Percentiles rank a stretch among this genome's conserved stretches.
Conservation (phyloP, 163 green algal species). For the Chlamydomonas reinhardtii region DNA sequence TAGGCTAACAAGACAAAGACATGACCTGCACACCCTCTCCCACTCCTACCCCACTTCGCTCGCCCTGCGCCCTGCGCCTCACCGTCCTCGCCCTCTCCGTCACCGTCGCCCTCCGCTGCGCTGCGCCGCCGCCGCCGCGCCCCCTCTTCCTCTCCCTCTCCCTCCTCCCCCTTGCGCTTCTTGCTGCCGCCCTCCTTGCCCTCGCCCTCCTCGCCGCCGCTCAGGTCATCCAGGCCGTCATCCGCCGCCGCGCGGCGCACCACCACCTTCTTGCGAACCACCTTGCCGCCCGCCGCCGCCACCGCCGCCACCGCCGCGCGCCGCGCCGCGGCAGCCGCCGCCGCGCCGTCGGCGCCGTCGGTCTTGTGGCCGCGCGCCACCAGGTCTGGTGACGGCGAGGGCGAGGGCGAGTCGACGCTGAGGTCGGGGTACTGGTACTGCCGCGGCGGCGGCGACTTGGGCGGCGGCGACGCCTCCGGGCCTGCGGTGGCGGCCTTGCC, state of each 20-base stretch:
- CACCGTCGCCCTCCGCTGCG: too few relatives aligned
- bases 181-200: not conserved
- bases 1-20: too few relatives aligned
- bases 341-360: not conserved
- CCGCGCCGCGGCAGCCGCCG: not conserved
- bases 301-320: too few relatives aligned
- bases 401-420: not conserved
- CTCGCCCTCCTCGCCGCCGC: not conserved
- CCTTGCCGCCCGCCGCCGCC: constrained; percentile 1
- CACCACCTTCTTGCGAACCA: constrained; percentile 19
- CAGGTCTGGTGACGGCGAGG: not conserved
- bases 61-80: too few relatives aligned
- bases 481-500: too few relatives aligned
- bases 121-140: not conserved
- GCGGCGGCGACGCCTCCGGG: too few relatives aligned
- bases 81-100: constrained; percentile 1
- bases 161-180: not conserved
- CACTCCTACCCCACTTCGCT: not conserved
- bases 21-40: too few relatives aligned
- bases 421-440: not conserved
- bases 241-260: constrained; percentile 4
- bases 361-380: not conserved
- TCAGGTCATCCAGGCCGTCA: not conserved
- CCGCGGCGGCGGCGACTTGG: too few relatives aligned
- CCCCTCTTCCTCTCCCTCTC: too few relatives aligned